Evolutionary conservation across 1,139 yeast species (phyloP), one percentile per base, ranked within the genome.

Genomic region (Debaryomyces singareniensis): DNA sequence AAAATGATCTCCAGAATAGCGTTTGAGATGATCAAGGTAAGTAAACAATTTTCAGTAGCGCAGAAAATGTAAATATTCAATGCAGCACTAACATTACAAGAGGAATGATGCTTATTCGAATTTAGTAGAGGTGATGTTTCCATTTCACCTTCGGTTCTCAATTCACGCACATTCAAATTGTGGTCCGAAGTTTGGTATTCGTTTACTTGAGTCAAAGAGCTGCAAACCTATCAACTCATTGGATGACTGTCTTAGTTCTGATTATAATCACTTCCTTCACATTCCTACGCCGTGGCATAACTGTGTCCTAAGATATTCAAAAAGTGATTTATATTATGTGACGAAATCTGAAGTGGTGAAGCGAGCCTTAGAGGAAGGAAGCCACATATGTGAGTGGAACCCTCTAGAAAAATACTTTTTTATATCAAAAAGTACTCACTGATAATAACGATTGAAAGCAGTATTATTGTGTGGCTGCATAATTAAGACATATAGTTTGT

Each of bases 231-330:
- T 59, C 20, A 50, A 51, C 20, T 45, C 53, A 9, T 42, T 58
- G 14, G 53, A 54, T 6, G 59, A 58, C 31, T 53, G 51, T 33
- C 34, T 36, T n/a, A 35, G 44, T 10, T 62, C 63, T 1, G 35
- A 38, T 18, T 48, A 47, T 32, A 51, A 66, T 33, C 78, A 71
- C 39, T 55, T 71, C 37, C 60, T 75, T 35, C 82, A 75, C 43
- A 73, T 75, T 35, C 81, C 82, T 27, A 75, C 81, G 0, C 81
- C 82, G 25, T 75, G 81, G 81, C 82, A 75, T 48, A 75, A 75
- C 43, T 58, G 75, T 31, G 66, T 75, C 13, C 68, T 71, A 18
- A 61, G 62, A 29, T 52, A 71, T 29, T 63, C 51, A 29, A 51
- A 46, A 13, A 45, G 48, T 28, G 38, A 50, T 13, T 39, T 37